A percentile compares a stretch with the other conserved stretches of the same genome.
These are phyloP conservation scores for Phytophthora fragariaefolia DNA, from an alignment of 352 stramenopile genomes.

Conservation along the genomic window DNA sequence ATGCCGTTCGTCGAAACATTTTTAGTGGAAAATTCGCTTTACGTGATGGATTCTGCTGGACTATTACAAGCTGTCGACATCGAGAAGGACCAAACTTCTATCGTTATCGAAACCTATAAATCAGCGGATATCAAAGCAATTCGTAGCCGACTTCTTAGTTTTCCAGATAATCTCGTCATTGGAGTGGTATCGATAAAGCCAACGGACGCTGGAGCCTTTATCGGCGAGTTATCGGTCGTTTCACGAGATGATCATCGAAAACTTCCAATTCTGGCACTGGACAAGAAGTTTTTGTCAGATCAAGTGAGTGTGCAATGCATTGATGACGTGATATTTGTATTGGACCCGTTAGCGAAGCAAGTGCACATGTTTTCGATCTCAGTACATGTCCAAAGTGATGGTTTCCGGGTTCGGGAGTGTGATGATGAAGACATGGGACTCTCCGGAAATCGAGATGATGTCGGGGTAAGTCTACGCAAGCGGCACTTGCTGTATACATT, in stretches of 20 bases:
- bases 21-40: background rate
- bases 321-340: constrained; percentile 29
- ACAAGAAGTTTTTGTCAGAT: constrained; percentile 12
- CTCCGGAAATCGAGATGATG: background rate
- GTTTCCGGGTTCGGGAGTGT: constrained; percentile 41
- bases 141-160: constrained; percentile 1
- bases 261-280: constrained; percentile 23
- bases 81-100: background rate
- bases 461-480: background rate
- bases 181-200: background rate
- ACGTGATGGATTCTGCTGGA: background rate
- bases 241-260: constrained; percentile 34
- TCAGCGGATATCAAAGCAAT: background rate
- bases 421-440: background rate
- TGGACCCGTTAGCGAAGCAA: constrained; percentile 20
- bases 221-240: background rate
- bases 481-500: constrained; percentile 31
- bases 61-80: background rate
- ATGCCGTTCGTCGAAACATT: background rate
- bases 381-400: constrained; percentile 44
- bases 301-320: constrained; percentile 16
- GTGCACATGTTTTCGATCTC: constrained; percentile 10
- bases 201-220: background rate
- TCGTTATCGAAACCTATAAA: background rate
- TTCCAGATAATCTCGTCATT: background rate